Evolutionary conservation across 179 eudicot genomes (phyloP).

Genomic region (Vitellaria paradoxa): DNA sequence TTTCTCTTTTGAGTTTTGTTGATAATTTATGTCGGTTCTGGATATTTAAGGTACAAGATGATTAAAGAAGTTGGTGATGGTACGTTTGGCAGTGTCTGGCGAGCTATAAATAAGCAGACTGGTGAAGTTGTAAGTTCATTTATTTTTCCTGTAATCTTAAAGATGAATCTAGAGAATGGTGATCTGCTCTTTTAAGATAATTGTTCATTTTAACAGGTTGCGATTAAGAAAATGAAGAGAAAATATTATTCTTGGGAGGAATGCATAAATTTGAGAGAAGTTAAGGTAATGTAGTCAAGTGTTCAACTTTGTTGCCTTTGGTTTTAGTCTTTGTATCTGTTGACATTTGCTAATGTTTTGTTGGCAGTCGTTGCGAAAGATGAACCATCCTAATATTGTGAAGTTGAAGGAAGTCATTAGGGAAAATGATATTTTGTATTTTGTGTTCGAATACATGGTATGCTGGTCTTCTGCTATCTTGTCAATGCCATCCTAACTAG

Average conservation of each 20-base stretch:
- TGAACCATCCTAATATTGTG: conserved; percentile 92
- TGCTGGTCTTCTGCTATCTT: background rate
- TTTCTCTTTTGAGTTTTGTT: background rate
- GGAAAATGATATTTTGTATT: conserved; percentile 56
- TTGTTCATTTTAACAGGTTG: conserved; percentile 50
- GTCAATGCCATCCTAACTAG: background rate
- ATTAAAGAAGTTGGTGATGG: conserved; percentile 96
- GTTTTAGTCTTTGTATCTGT: conserved; percentile 2
- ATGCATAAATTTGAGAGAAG: conserved; percentile 93
- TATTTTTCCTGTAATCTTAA: background rate
- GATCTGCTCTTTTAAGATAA: background rate
- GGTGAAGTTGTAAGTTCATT: conserved; percentile 81
- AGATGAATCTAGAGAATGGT: background rate
- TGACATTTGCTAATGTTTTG: background rate
- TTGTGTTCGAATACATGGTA: conserved; percentile 58
- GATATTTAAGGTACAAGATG: conserved; percentile 58
- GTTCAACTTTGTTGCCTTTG: background rate
- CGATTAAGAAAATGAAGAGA: conserved; percentile 92
- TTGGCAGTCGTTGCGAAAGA: conserved; percentile 82
- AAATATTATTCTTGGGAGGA: conserved; percentile 97
- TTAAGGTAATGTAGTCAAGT: conserved; percentile 46
- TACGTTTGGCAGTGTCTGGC: conserved; percentile 96
- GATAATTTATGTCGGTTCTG: conserved; percentile 3
- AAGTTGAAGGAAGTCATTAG: conserved; percentile 95
- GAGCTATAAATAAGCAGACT: conserved; percentile 78